phyloP scores from a whole-genome alignment of 2,329 filamentous ascomycete species.

The Shiraia sp. region DNA sequence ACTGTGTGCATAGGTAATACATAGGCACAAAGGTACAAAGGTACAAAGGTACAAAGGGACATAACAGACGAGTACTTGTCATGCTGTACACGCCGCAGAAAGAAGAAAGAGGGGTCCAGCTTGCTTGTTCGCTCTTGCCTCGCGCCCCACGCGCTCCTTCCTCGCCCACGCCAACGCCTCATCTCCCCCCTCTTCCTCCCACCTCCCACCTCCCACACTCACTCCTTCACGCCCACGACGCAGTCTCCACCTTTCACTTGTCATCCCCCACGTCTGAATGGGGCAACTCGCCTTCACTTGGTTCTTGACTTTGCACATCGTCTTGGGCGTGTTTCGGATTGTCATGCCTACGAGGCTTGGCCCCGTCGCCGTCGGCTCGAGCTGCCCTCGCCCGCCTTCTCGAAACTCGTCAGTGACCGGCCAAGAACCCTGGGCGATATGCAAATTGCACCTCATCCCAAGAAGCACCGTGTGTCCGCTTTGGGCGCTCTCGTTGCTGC shows the following conservation, averaged over 20 bases:
- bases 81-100: conserved; percentile 21
- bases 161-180: no score
- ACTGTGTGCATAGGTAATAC: no score
- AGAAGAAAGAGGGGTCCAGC: conserved; percentile 6
- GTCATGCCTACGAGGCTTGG: conserved; percentile 10
- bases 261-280: no score
- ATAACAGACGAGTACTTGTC: conserved; percentile 18
- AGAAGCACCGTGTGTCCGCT: background rate
- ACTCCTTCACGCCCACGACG: no score
- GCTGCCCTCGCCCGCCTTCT: conserved; percentile 8
- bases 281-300: conserved; percentile 10
- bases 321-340: conserved; percentile 15
- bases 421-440: conserved; percentile 31
- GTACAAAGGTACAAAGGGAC: no score
- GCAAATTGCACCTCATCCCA: conserved; percentile 4
- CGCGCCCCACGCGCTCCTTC: conserved; percentile 16
- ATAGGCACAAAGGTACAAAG: no score
- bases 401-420: conserved; percentile 28
- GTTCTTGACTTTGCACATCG: conserved; percentile 8
- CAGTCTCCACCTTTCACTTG: no score
- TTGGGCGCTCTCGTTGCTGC: background rate
- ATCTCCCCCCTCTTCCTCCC: no score
- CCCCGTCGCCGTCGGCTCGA: conserved; percentile 14
- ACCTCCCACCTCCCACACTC: no score
- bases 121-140: no score